phyloP scores from a whole-genome alignment of 495 filamentous ascomycete species.

The Penicillium coprophilum region DNA sequence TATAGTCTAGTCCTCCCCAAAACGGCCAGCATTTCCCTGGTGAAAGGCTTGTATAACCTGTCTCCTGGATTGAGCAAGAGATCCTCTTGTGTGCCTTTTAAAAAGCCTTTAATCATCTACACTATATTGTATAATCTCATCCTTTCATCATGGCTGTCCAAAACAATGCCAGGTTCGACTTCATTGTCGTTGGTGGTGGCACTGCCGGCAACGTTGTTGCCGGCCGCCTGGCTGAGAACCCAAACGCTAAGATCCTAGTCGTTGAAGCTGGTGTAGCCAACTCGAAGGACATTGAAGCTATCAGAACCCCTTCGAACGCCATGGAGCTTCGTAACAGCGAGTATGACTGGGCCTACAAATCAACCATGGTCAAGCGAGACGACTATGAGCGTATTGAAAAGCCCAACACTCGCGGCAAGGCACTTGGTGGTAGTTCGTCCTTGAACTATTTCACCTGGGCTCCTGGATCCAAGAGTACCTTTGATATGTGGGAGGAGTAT shows the following conservation, averaged over 20 bases:
- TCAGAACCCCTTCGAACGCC: conserved; percentile 45
- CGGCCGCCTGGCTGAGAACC: conserved; percentile 57
- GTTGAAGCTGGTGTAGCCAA: conserved; percentile 52
- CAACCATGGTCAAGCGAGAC: conserved; percentile 58
- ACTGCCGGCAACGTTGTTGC: conserved; percentile 60
- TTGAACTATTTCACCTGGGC: conserved; percentile 59
- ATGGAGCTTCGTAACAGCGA: conserved; percentile 43
- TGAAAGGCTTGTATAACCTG: too few species aligned
- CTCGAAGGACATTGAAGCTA: conserved; percentile 39
- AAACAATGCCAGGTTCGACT: conserved; percentile 26
- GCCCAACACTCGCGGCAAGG: conserved; percentile 57
- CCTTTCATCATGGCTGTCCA: not conserved
- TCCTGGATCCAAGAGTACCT: conserved; percentile 52
- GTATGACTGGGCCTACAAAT: conserved; percentile 63
- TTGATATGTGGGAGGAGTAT: conserved; percentile 58
- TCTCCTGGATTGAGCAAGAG: not conserved
- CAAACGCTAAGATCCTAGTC: conserved; percentile 50
- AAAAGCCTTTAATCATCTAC: not conserved
- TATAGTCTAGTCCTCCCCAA: too few species aligned
- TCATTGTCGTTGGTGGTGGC: conserved; percentile 52
- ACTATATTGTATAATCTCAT: not conserved
- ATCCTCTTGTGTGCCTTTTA: not conserved
- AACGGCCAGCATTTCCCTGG: too few species aligned
- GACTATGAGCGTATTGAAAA: conserved; percentile 64
- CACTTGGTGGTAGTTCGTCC: conserved; percentile 51